Evolutionary conservation across 2,329 filamentous ascomycete species (phyloP), one percentile per base, ranked within the genome.

Genomic region (Beauveria medogensis): DNA sequence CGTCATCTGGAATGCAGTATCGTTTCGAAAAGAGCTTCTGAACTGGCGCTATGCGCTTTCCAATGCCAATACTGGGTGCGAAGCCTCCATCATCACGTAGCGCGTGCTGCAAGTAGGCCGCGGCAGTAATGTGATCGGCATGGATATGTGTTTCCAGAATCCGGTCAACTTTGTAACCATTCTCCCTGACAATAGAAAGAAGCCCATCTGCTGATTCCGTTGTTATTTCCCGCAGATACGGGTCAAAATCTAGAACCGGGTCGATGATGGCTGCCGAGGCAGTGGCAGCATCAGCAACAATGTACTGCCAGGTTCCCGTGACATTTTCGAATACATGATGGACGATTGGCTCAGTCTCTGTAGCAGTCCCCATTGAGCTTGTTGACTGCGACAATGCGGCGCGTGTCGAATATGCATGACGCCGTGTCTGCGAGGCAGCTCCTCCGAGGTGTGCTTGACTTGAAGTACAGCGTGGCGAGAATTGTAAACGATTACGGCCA

Each of bases 61-160:
- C 82, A 24, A 85, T 85, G n/a, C 81, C 76, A 5, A 86, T 78
- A 0, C 66, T 64, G 0, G 81, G 78, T 54, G 68, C 71, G 1
- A 61, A 40, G 0, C 69, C 72, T 48, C 79, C 74, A 0, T 59
- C 56, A 8, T 72, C 62, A 0, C 68, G 64, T 0, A 86, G 73
- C 2, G 67, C 69, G 0, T 70, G 68, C 65, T 85, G 82, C 0
- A 88, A 74, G 66, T 87, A 88, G 4, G 76, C 75, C 0, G 84
- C 76, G 0, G 85, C 80, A 0, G 82, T 87, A 0, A 87, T 64
- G 62, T 87, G 83, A 60, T 87, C 82, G 3, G 83, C 83, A 63
- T 86, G 82, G 0, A 76, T 79, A 67, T 88, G 85, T 0, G 85
- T 88, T 64, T 88, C 85, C 3, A 88, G 75, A 20, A 88, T 82